phyloP scores from a whole-genome alignment of 1,284 basidiomycete genomes.

The Vanrija sp. region DNA sequence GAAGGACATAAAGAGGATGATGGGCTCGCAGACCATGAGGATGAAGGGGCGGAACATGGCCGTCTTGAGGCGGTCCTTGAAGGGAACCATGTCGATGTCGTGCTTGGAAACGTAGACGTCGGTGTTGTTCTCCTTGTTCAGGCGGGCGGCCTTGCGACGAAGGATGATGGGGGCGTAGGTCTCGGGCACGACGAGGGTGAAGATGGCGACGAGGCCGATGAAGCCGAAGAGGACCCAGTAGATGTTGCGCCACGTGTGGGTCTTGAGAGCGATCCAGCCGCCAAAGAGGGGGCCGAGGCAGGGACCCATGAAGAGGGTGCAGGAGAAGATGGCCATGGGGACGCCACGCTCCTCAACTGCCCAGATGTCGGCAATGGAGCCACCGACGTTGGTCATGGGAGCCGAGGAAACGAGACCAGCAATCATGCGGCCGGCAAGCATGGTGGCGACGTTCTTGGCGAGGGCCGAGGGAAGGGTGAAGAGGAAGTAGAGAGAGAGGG shows the following conservation, averaged over 20 bases:
- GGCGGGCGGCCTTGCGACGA: conserved; percentile 37
- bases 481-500: conserved; percentile 48
- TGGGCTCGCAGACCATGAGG: conserved; percentile 49
- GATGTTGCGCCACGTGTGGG: conserved; percentile 49
- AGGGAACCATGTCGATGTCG: conserved; percentile 33
- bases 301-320: conserved; percentile 46
- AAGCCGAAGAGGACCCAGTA: conserved; percentile 50
- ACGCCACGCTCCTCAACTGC: conserved; percentile 47
- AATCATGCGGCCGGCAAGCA: conserved; percentile 51
- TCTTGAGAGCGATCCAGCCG: conserved; percentile 43
- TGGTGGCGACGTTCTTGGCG: conserved; percentile 49
- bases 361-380: conserved; percentile 52
- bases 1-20: conserved; percentile 51
- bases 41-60: conserved; percentile 48
- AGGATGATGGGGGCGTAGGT: conserved; percentile 48
- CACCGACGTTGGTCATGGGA: conserved; percentile 52
- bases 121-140: conserved; percentile 46
- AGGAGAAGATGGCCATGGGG: conserved; percentile 50
- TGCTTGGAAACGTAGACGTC: conserved; percentile 42
- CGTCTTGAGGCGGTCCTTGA: conserved; percentile 40
- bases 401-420: conserved; percentile 51
- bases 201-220: conserved; percentile 34
- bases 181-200: conserved; percentile 44
- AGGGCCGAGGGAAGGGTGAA: conserved; percentile 52
- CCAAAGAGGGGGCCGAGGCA: conserved; percentile 48